Conservation (phyloP, 768 basidiomycete species). For the Lentinula lateritia region DNA sequence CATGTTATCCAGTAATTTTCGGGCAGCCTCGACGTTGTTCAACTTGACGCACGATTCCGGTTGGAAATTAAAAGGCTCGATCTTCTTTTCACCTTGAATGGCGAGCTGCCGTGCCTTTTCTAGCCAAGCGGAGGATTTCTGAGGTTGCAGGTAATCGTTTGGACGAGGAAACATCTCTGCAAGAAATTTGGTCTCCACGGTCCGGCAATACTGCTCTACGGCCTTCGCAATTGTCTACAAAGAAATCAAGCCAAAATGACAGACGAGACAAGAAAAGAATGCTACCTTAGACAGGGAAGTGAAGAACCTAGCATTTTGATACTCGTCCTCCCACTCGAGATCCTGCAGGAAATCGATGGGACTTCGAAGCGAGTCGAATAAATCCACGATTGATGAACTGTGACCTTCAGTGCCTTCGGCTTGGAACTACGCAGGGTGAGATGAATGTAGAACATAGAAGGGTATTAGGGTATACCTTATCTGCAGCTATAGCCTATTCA, state of each 20-base stretch:
- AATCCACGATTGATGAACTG: conserved; percentile 95
- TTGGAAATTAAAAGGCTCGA: conserved; percentile 93
- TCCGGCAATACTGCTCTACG: conserved; percentile 86
- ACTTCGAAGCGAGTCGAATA: conserved; percentile 90
- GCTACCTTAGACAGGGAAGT: conserved; percentile 81
- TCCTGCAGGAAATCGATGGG: conserved; percentile 86
- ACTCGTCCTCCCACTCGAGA: conserved; percentile 88
- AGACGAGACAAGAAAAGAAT: background rate
- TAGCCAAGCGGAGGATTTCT: conserved; percentile 85
- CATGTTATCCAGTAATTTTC: conserved; percentile 88
- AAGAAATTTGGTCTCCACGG: conserved; percentile 85
- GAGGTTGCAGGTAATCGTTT: conserved; percentile 71
- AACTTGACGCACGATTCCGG: conserved; percentile 94
- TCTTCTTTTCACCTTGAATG: conserved; percentile 77
- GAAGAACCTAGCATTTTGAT: conserved; percentile 85
- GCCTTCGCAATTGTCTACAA: conserved; percentile 84
- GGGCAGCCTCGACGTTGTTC: conserved; percentile 93
- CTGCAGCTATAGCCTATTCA: conserved; percentile 69
- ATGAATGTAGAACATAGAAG: background rate
- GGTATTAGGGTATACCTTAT: conserved; percentile 49
- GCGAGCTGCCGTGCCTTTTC: conserved; percentile 81
- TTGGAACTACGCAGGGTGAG: conserved; percentile 52
- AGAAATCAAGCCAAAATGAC: background rate
- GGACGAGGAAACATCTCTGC: conserved; percentile 92
- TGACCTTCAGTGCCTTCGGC: conserved; percentile 76